phyloP scores from a whole-genome alignment of 2,329 filamentous ascomycete species.

The Pestalotiopsis sp. region DNA sequence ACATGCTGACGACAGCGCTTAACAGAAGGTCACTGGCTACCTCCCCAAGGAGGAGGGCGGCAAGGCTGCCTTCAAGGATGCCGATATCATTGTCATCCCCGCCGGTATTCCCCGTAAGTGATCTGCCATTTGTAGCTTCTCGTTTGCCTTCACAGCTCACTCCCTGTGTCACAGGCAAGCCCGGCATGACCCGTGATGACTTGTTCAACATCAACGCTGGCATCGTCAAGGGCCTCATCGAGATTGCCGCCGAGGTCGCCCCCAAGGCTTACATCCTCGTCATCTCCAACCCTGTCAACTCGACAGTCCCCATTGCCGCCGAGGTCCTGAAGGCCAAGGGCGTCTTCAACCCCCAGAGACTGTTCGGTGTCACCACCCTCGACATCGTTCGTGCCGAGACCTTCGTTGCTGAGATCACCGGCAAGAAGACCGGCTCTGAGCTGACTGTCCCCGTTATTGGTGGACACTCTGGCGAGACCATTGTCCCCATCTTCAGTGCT shows the following conservation, averaged over 20 bases:
- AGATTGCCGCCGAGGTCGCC: slow-evolving; percentile 82
- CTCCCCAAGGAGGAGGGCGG: slow-evolving; percentile 85
- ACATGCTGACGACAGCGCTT: slow-evolving; percentile 30
- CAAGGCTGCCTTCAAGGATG: slow-evolving; percentile 86
- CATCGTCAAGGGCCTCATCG: slow-evolving; percentile 92
- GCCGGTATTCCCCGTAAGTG: slow-evolving; percentile 93
- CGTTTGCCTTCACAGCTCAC: slow-evolving; percentile 6
- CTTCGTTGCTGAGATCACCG: slow-evolving; percentile 84
- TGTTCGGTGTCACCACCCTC: slow-evolving; percentile 98
- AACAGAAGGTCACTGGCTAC: slow-evolving; percentile 82
- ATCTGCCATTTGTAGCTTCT: not conserved
- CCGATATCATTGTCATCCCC: slow-evolving; percentile 95
- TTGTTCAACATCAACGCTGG: slow-evolving; percentile 99
- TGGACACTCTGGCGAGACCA: slow-evolving; percentile 97
- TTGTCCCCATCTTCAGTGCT: slow-evolving; percentile 96
- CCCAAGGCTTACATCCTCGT: slow-evolving; percentile 95
- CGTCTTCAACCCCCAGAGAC: slow-evolving; percentile 92
- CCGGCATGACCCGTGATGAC: slow-evolving; percentile 98
- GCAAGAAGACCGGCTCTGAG: slow-evolving; percentile 80
- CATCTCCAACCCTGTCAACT: slow-evolving; percentile 99
- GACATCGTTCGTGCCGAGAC: slow-evolving; percentile 98
- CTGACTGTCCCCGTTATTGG: slow-evolving; percentile 90
- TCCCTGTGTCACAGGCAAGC: slow-evolving; percentile 72
- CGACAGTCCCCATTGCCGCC: slow-evolving; percentile 94
- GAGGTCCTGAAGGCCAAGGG: slow-evolving; percentile 93